Evolutionary conservation across 2,329 filamentous ascomycete genomes (phyloP), one percentile per base, ranked within the genome.

Genomic region (Bipolaris oryzae): DNA sequence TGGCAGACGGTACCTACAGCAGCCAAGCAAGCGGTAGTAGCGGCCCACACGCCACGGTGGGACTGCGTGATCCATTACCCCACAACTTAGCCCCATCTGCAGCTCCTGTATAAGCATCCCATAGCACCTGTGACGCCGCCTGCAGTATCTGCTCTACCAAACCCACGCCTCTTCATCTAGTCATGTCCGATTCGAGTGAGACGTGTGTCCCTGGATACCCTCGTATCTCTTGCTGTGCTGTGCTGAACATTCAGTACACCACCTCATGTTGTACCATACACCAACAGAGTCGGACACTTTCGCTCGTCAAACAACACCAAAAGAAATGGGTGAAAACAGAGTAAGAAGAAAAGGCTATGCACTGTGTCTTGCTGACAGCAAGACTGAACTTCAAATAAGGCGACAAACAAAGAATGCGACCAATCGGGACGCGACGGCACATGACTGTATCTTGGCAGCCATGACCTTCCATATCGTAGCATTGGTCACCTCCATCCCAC

Each of bases 31-130:
- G 11, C 25, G 41, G 16, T 31, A 20, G 42, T 20, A 16, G 16
- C 25, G 45, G 18, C 20, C 33, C 20, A 28, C 21, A 48, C 34
- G 45, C 45, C 45, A 48, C n/a, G 33, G 52, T 55, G 31, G 52
- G 46, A 50, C 52, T 20, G 37, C 13, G 23, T 31, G 15, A 31
- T 38, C 41, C 39, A 48, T 43, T 37, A 48, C 52, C 52, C 52
- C 52, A 55, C 52, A 38, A 28, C 46, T 43, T 55, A 43, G 31
- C 15, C 45, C 52, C 34, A 50, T 50, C 33, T 21, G 15, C 21
- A 33, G 18, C 48, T 39, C 16, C 28, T 39, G 35, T 52, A 31
- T 31, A 31, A 31, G 28, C 28, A 31, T 31, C 28, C 41, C 42
- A 56, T 34, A 20, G 25, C n/a, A 21, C 53, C 47, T 52, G 53